These are phyloP conservation scores for Lepidopterella palustris DNA, from an alignment of 495 filamentous ascomycete genomes.

Conservation along the genomic window DNA sequence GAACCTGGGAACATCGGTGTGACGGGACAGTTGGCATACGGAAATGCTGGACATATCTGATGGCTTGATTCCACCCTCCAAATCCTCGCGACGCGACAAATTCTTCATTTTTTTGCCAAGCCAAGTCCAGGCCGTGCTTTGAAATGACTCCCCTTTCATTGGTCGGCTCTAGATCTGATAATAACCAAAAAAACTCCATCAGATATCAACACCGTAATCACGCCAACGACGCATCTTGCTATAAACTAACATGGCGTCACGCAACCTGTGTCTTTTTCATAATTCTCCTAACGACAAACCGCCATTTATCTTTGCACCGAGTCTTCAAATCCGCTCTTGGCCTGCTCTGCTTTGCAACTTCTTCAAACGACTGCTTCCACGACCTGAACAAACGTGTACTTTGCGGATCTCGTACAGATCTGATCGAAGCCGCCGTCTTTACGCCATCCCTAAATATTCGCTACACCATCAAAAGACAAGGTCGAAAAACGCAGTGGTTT, in stretches of 20 bases:
- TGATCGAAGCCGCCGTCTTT: too few relatives aligned
- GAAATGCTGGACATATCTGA: background rate
- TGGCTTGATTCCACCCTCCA: background rate
- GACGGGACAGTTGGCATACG: background rate
- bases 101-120: background rate
- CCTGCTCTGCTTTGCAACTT: too few relatives aligned
- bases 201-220: background rate
- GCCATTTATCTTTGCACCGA: background rate
- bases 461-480: too few relatives aligned
- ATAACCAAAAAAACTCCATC: background rate
- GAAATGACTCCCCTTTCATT: background rate
- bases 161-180: background rate
- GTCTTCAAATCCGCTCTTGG: too few relatives aligned
- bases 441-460: too few relatives aligned
- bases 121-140: too few relatives aligned
- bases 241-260: background rate
- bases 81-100: background rate
- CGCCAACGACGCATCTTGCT: background rate
- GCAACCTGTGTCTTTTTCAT: background rate
- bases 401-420: too few relatives aligned
- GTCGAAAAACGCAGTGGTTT: too few relatives aligned
- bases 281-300: background rate
- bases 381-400: too few relatives aligned
- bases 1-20: too few relatives aligned
- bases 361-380: too few relatives aligned